Base-by-base conservation (phyloP, 1,139 yeast genomes). In the Saccharomyces hybrid region DNA sequence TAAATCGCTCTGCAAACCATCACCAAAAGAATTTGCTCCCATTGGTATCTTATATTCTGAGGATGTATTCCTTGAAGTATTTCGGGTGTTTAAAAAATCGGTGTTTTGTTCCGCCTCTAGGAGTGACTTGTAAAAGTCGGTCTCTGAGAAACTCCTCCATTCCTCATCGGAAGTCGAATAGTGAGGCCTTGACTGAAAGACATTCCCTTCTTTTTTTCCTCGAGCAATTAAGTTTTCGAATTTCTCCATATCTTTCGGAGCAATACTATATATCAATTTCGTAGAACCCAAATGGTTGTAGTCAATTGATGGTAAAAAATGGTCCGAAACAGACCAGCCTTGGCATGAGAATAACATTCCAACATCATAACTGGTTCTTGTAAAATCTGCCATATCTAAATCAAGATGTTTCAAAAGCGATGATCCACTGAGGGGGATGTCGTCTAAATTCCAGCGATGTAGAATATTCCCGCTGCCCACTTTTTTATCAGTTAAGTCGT, bases 301-400 rank as follows among this genome's bases (percentile, higher is more conserved):
- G 65, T 84, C 85, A 28, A 82, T 75, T 8, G 80, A 73, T 57
- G 86, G 86, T 0, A 90, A 73, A 66, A 83, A 84, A 61, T 86
- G 91, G 62, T 88, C 96, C 63, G 86, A 95, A 53, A 80, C 73
- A 53, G 76, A 77, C 96, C 96, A 90, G 60, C 85, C 80, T 57
- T 83, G 82, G 1, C 86, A 76, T 47, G 90, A 80, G 62, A 83
- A 85, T 26, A 86, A 74, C 87, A 84, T 84, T 0, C 87, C 88
- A 7, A 80, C 77, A 67, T 77, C 76, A 50, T 84, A 65, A 71
- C 74, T 73, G 0, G 86, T 80, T 9, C 70, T 70, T 0, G 80
- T 73, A 54, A 78, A 73, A 2, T 77, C 66, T 14, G 78, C 76
- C 55, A 73, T 75, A 38, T 77, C 74, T 29, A 70, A 61, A 50